Evolutionary conservation across 495 filamentous ascomycete species (phyloP).

Genomic region (Astrothelium subdiscretum): DNA sequence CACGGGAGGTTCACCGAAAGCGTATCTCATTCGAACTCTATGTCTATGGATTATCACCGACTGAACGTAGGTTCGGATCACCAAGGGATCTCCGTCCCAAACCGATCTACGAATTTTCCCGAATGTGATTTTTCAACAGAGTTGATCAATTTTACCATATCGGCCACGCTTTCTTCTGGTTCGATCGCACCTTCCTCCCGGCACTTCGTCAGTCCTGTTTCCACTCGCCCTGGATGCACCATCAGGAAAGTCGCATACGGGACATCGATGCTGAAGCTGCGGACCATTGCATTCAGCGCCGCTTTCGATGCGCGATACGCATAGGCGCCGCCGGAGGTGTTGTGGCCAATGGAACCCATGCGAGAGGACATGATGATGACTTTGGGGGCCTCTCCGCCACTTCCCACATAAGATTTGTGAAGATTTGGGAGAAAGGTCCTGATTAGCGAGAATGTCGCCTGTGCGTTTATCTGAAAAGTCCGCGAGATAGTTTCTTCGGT

Average conservation of each 20-base stretch:
- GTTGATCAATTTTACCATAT: slow-evolving; percentile 26
- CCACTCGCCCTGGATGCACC: slow-evolving; percentile 29
- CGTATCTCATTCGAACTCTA: background rate
- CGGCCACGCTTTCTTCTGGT: slow-evolving; percentile 27
- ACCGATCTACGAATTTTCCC: slow-evolving; percentile 31
- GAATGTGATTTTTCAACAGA: slow-evolving; percentile 15
- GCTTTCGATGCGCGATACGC: slow-evolving; percentile 30
- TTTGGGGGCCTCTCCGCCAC: slow-evolving; percentile 13
- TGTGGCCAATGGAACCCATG: slow-evolving; percentile 22
- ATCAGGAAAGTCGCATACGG: slow-evolving; percentile 20
- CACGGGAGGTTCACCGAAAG: background rate
- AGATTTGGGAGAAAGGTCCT: slow-evolving; percentile 21
- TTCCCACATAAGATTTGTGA: background rate
- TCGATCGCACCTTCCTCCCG: slow-evolving; percentile 32
- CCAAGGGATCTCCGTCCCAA: slow-evolving; percentile 27
- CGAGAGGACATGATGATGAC: slow-evolving; percentile 26
- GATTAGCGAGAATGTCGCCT: slow-evolving; percentile 25
- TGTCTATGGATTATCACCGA: background rate
- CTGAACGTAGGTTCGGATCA: slow-evolving; percentile 5
- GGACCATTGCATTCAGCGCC: slow-evolving; percentile 25
- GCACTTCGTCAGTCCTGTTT: slow-evolving; percentile 28
- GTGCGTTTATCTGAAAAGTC: slow-evolving; percentile 26
- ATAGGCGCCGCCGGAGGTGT: slow-evolving; percentile 22
- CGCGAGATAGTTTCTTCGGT: slow-evolving; percentile 17
- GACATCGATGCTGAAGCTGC: slow-evolving; percentile 24